Evolutionary conservation across 2,329 filamentous ascomycete genomes (phyloP).

Genomic region (Pyricularia sp.): DNA sequence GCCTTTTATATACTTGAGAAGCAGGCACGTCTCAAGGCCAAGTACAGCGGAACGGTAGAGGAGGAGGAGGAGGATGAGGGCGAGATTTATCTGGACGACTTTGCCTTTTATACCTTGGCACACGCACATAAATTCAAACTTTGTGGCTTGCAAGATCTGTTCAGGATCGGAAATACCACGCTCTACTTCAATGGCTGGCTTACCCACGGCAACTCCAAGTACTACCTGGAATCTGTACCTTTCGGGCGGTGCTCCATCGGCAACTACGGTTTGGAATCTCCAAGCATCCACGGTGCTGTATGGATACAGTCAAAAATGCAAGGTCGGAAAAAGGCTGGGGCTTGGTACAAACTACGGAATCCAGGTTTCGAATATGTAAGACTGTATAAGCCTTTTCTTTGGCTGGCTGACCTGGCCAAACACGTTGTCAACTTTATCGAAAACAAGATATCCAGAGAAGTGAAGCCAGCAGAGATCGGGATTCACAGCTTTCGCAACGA

Average conservation of each 20-base stretch:
- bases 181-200: slow-evolving; percentile 51
- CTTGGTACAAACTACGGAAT: slow-evolving; percentile 51
- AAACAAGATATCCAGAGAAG: slow-evolving; percentile 10
- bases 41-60: slow-evolving; percentile 3
- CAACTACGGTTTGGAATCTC: slow-evolving; percentile 41
- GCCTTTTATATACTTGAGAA: neutral
- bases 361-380: slow-evolving; percentile 48
- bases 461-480: slow-evolving; percentile 19
- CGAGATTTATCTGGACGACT: slow-evolving; percentile 35
- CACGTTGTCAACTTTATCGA: slow-evolving; percentile 56
- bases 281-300: slow-evolving; percentile 38
- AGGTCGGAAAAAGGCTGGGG: slow-evolving; percentile 19
- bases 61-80: neutral
- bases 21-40: neutral
- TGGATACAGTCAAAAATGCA: slow-evolving; percentile 46
- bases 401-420: slow-evolving; percentile 59
- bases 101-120: slow-evolving; percentile 39
- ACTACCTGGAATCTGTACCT: slow-evolving; percentile 41
- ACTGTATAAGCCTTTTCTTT: slow-evolving; percentile 52
- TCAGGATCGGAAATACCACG: slow-evolving; percentile 15
- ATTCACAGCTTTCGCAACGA: slow-evolving; percentile 41
- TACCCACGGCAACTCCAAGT: slow-evolving; percentile 23
- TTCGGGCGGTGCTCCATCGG: slow-evolving; percentile 52
- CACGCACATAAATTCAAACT: slow-evolving; percentile 32
- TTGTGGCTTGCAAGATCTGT: slow-evolving; percentile 38